phyloP scores from a whole-genome alignment of 192 early-diverging fungal species.

The Mortierella antarctica region DNA sequence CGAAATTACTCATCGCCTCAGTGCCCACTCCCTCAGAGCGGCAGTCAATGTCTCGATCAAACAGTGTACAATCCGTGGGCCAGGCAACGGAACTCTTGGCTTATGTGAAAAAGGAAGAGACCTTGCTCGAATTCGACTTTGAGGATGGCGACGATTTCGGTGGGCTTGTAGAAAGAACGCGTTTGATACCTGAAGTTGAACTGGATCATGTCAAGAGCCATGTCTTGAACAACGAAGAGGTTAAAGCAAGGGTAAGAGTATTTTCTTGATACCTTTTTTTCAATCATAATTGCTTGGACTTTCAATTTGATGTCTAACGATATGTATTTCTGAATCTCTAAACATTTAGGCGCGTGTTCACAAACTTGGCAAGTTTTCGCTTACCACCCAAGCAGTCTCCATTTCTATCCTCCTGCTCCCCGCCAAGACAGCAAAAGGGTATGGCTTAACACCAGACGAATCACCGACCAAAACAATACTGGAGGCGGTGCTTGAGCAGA shows the following conservation, averaged over 20 bases:
- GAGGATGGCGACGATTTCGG: conserved; percentile 42
- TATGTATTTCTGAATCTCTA: background rate
- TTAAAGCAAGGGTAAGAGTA: conserved; percentile 22
- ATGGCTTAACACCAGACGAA: too few relatives aligned
- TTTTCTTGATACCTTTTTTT: background rate
- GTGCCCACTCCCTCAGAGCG: too few relatives aligned
- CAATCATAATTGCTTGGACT: background rate
- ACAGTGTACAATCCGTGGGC: too few relatives aligned
- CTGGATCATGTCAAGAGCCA: conserved; percentile 11
- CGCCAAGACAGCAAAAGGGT: background rate
- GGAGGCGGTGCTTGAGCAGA: conserved; percentile 29
- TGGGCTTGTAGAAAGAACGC: background rate
- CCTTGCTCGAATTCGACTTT: conserved; percentile 45
- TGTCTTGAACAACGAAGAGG: conserved; percentile 7
- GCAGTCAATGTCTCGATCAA: too few relatives aligned
- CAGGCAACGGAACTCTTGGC: background rate
- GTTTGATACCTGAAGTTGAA: conserved; percentile 11
- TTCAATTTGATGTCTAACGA: background rate
- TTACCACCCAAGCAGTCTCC: conserved; percentile 32
- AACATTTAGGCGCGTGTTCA: conserved; percentile 23
- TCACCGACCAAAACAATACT: background rate
- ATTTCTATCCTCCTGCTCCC: conserved; percentile 36
- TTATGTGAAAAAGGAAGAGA: conserved; percentile 33
- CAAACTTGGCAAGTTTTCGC: conserved; percentile 46
- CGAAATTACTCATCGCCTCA: too few relatives aligned